Evolutionary conservation across 441 rosid species (phyloP), one percentile per base, ranked within the genome.

Genomic region (Bruguiera hainesii): DNA sequence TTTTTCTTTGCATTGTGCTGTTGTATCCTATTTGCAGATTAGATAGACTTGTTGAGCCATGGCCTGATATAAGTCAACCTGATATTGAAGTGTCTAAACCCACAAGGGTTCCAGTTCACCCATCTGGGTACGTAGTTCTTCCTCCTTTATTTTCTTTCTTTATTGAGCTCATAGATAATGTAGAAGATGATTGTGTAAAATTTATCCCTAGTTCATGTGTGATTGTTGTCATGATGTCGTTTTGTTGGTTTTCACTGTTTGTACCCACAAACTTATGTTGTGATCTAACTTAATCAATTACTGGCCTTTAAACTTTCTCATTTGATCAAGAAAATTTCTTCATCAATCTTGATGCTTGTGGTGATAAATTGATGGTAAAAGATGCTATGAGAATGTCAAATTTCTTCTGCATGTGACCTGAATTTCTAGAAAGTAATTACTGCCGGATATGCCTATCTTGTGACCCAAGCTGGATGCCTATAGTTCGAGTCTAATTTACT

Each of bases 51-150:
- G 82, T 78, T 63, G 73, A 73, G 70, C 63, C 78, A 61, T 75
- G 81, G 68, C 71, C 23, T 58, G 39, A 49, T 62, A 55, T 57
- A n/a, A 6, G 64, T 62, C 82, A 73, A 29, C 63, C 76, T 67
- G 67, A 65, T 72, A 31, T 30, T 71, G 52, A 60, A 66, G 29
- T 35, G 57, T 64, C 61, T 67, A 81, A 73, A 60, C 89, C 76
- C 26, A 29, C 23, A 58, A 83, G 81, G 21, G 83, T 90, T 71
- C 91, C 72, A 69, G 35, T 56, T 71, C 81, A 79, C 74, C 90
- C 85, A 56, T 77, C 88, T 33, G 85, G 95, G 96, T 93, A 85
- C 67, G 52, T 42, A 13, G 16, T 42, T 42, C 15, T 13, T 42
- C 48, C 48, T 9, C 15, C 15, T 37, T 10, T 42, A 3, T 42